Conservation (phyloP, 2,329 filamentous ascomycete genomes). For the Apiospora kogelbergensis region DNA sequence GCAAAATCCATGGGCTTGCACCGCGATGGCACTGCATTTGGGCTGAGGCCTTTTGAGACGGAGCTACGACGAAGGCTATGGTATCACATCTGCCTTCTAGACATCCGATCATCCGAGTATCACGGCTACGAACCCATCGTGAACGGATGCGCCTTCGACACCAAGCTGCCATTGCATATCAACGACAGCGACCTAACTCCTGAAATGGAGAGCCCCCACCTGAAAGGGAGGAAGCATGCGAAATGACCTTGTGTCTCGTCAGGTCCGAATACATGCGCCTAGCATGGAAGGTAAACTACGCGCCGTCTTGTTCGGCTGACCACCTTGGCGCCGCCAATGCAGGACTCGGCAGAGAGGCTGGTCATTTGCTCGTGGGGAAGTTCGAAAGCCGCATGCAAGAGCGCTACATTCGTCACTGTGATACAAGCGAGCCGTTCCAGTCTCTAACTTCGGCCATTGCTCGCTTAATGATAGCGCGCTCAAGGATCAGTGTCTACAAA, state of each 20-base stretch:
- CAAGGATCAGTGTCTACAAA: constrained; percentile 7
- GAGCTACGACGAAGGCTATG: neutral
- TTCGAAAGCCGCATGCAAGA: neutral
- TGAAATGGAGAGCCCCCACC: neutral
- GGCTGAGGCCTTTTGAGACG: neutral
- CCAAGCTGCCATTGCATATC: neutral
- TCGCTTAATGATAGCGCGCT: constrained; percentile 11
- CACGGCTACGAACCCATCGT: neutral
- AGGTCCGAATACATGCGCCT: neutral
- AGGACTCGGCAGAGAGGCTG: neutral
- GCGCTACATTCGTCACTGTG: neutral
- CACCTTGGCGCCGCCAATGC: neutral
- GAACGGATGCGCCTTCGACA: too few relatives aligned
- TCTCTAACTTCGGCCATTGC: neutral
- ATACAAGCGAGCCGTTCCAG: neutral
- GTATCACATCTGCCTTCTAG: neutral
- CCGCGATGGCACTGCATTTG: constrained; percentile 2
- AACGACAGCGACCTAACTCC: constrained; percentile 6
- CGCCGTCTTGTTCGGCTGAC: neutral
- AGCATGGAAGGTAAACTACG: neutral
- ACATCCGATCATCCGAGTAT: neutral
- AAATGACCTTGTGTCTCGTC: constrained; percentile 6
- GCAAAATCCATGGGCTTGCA: neutral
- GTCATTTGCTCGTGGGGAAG: neutral
- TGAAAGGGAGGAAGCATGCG: neutral